Evolutionary conservation across 225 moss, liverwort and hornwort genomes (phyloP).

Genomic region (Ulota crispa): DNA sequence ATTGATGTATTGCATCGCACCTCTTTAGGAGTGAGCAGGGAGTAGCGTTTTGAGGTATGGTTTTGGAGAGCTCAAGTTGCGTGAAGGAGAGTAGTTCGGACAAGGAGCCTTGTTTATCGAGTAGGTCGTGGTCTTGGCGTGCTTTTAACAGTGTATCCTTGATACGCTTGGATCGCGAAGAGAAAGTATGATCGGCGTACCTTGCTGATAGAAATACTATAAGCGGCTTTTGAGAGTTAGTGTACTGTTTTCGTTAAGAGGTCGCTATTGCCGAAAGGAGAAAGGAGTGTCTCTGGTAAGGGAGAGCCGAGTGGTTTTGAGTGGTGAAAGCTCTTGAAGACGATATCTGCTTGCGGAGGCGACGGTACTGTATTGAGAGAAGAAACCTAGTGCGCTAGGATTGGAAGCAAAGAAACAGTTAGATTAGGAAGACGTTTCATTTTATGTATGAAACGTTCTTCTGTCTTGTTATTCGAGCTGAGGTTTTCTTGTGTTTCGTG

Average conservation of each 20-base stretch:
- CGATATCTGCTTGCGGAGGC: constrained; percentile 3
- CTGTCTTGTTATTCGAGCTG: background rate
- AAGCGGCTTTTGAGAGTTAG: background rate
- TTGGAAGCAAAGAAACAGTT: constrained; percentile 20
- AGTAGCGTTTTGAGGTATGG: constrained; percentile 1
- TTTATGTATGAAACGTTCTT: constrained; percentile 7
- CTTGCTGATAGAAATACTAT: constrained; percentile 1
- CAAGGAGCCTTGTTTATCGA: background rate
- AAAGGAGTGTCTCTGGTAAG: background rate
- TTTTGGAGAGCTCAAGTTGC: background rate
- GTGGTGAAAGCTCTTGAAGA: constrained; percentile 2
- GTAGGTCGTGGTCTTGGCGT: constrained; percentile 11
- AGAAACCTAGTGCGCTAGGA: constrained; percentile 22
- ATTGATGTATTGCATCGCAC: background rate
- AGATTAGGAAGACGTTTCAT: constrained; percentile 18
- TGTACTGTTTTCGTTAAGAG: background rate
- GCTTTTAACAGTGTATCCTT: background rate
- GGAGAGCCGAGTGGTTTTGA: background rate
- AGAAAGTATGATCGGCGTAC: constrained; percentile 25
- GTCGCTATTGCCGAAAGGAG: background rate
- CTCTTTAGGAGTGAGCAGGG: constrained; percentile 12
- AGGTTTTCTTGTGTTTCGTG: constrained; percentile 9
- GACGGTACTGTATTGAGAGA: background rate
- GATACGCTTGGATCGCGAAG: constrained; percentile 18
- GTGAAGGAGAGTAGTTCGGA: background rate